phyloP scores from a whole-genome alignment of 169 alveolate genomes.

The Plasmodium fragile region DNA sequence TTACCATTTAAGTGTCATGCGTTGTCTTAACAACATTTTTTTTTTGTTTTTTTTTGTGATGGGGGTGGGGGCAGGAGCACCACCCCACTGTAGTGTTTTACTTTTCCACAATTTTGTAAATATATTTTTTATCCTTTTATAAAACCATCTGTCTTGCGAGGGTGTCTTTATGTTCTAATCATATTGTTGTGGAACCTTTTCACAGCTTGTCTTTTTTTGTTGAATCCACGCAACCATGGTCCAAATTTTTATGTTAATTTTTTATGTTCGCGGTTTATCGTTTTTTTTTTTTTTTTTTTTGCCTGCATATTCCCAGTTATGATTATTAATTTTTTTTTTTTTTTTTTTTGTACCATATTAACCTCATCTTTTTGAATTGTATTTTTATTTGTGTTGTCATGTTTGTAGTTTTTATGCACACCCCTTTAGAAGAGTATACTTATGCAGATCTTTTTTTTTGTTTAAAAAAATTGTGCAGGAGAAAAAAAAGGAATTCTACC shows the following conservation, averaged over 20 bases:
- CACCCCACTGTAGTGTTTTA: neutral
- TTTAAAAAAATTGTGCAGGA: neutral
- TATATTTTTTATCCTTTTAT: neutral
- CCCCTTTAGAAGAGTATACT: neutral
- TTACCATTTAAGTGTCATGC: conserved; percentile 43
- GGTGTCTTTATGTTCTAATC: neutral
- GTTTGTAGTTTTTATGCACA: neutral
- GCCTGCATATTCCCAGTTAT: neutral
- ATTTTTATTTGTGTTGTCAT: neutral
- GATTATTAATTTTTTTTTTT: neutral
- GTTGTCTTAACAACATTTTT: neutral
- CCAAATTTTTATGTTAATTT: conserved; percentile 3
- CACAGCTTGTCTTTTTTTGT: neutral
- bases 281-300: neutral
- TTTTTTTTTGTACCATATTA: neutral
- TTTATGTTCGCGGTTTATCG: neutral
- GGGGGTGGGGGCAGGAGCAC: neutral
- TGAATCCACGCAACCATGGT: neutral
- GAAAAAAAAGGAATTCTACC: neutral
- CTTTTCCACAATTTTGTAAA: neutral
- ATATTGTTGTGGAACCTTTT: neutral
- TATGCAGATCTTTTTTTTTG: neutral
- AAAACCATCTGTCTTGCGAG: neutral
- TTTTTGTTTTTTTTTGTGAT: neutral
- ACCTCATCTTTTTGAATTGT: neutral